Conservation (phyloP, 2,329 filamentous ascomycete species). For the Metarhizium sp. region DNA sequence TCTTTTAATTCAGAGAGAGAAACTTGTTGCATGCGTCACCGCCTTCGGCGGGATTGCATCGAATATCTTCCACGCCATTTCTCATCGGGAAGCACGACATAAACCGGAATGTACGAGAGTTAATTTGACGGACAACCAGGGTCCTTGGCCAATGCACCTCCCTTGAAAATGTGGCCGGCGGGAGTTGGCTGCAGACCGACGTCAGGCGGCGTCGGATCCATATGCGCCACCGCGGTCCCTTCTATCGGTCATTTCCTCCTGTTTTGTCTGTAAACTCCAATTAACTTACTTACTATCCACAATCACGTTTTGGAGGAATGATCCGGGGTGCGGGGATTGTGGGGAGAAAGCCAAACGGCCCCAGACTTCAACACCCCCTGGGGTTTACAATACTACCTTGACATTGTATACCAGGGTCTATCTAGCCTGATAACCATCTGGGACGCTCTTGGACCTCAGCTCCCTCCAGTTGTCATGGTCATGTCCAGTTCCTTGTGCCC, state of each 20-base stretch:
- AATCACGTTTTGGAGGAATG: background rate
- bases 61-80: background rate
- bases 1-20: too few relatives aligned
- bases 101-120: background rate
- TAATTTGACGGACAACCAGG: background rate
- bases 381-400: background rate
- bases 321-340: conserved; percentile 5
- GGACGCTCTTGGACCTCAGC: background rate
- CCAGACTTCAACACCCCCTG: too few relatives aligned
- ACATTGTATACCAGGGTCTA: background rate
- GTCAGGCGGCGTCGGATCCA: background rate
- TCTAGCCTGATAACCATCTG: background rate
- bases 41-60: background rate
- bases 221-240: background rate
- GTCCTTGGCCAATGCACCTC: background rate
- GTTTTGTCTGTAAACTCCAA: background rate
- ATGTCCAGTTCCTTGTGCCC: background rate
- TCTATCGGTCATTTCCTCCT: background rate
- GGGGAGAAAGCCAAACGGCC: conserved; percentile 1
- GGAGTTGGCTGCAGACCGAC: background rate
- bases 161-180: background rate
- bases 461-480: background rate
- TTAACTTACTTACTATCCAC: background rate
- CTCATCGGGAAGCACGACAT: background rate
- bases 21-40: too few relatives aligned